A percentile compares a stretch with the other conserved stretches of the same genome.
These are phyloP conservation scores for Xylaria sp. DNA, from an alignment of 2,329 filamentous ascomycete genomes.

Conservation along the genomic window DNA sequence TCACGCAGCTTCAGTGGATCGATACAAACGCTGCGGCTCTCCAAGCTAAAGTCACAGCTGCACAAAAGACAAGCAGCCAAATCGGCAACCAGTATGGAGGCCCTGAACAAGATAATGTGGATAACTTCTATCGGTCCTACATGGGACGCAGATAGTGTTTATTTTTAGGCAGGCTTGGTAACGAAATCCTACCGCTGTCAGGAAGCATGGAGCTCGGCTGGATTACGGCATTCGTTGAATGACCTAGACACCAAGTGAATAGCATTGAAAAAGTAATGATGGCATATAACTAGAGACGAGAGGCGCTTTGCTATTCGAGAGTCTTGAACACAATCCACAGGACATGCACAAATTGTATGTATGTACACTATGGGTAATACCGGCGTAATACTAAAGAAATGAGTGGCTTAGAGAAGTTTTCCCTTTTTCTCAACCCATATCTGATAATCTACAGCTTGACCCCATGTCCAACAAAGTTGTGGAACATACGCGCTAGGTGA, in stretches of 20 bases:
- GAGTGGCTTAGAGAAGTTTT: constrained; percentile 34
- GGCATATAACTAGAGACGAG: constrained; percentile 35
- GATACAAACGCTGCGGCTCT: constrained; percentile 84
- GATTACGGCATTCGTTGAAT: constrained; percentile 12
- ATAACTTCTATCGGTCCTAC: constrained; percentile 92
- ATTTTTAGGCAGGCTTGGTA: not conserved
- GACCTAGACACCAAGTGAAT: constrained; percentile 7
- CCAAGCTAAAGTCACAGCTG: constrained; percentile 82
- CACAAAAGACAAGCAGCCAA: constrained; percentile 80
- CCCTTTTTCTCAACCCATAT: constrained; percentile 14
- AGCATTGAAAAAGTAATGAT: constrained; percentile 30
- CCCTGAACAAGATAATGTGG: constrained; percentile 76
- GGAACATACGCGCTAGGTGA: constrained; percentile 1
- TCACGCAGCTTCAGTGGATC: constrained; percentile 92
- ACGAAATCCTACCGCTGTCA: not conserved
- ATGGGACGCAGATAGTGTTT: constrained; percentile 68
- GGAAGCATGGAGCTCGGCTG: constrained; percentile 22
- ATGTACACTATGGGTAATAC: constrained; percentile 46
- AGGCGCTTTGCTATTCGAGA: constrained; percentile 37
- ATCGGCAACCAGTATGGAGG: constrained; percentile 67
- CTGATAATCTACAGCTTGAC: constrained; percentile 18
- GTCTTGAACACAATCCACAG: constrained; percentile 35
- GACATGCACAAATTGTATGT: constrained; percentile 36
- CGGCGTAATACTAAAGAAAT: constrained; percentile 24
- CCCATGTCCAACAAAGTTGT: not conserved